phyloP scores from a whole-genome alignment of 1,139 yeast species.

The Pichia sp. region DNA sequence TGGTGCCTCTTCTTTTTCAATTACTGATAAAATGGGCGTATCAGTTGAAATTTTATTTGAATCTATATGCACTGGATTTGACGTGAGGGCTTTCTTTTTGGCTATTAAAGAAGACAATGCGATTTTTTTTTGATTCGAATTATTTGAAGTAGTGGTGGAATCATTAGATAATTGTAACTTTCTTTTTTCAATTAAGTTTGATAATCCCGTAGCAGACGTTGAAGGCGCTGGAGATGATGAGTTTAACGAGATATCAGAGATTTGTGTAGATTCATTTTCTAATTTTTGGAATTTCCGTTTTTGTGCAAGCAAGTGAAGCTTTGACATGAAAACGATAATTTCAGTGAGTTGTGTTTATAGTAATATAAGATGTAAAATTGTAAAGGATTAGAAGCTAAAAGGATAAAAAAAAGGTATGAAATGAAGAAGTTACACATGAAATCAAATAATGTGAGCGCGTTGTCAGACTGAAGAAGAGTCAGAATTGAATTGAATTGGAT shows the following conservation, averaged over 20 bases:
- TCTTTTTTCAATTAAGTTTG: conserved; percentile 5
- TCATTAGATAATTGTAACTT: neutral
- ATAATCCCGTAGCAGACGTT: neutral
- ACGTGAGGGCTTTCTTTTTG: neutral
- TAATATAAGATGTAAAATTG: neutral
- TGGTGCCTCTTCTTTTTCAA: too few relatives aligned
- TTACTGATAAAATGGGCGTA: too few relatives aligned
- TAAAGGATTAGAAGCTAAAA: neutral
- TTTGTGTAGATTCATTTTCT: too few relatives aligned
- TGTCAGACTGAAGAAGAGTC: neutral
- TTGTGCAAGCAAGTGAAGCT: conserved; percentile 15
- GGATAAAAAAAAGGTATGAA: too few relatives aligned
- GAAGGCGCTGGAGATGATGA: too few relatives aligned
- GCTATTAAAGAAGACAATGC: conserved; percentile 1
- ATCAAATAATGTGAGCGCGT: too few relatives aligned
- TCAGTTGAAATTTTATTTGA: too few relatives aligned
- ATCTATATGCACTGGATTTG: too few relatives aligned
- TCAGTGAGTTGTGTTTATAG: too few relatives aligned
- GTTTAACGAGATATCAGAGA: too few relatives aligned
- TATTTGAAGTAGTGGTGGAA: neutral
- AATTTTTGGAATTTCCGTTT: conserved; percentile 3
- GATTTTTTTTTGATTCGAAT: too few relatives aligned
- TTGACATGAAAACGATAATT: conserved; percentile 11
- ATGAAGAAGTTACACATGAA: too few relatives aligned
- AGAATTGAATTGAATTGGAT: neutral